phyloP scores from a whole-genome alignment of 1,139 yeast genomes.

The Scheffersomyces segobiensis region DNA sequence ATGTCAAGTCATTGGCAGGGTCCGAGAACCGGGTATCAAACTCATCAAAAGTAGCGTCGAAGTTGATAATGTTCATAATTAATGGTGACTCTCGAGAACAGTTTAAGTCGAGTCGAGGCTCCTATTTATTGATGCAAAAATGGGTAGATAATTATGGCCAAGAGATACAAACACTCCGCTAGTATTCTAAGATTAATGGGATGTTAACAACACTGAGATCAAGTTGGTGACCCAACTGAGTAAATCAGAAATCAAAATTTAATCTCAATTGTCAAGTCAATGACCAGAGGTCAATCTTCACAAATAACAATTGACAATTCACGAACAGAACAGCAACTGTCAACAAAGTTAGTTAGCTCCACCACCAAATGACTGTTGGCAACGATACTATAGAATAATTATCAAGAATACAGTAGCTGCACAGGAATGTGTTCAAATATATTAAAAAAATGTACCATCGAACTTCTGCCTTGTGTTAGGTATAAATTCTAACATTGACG shows the following conservation, averaged over 20 bases:
- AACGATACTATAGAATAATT: too few species aligned
- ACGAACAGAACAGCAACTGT: neutral
- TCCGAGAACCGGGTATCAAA: conserved; percentile 15
- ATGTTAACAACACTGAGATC: neutral
- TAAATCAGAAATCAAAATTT: neutral
- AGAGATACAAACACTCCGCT: neutral
- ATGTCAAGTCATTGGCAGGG: neutral
- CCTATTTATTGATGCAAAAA: neutral
- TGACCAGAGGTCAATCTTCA: too few species aligned
- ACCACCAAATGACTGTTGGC: neutral
- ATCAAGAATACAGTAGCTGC: neutral
- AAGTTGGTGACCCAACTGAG: neutral
- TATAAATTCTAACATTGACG: neutral
- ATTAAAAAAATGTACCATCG: neutral
- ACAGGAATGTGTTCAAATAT: neutral
- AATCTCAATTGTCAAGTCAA: neutral
- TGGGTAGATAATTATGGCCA: neutral
- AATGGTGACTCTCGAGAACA: neutral
- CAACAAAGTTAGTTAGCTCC: neutral
- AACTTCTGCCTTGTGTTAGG: neutral
- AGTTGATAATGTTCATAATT: conserved; percentile 3
- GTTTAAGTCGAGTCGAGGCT: neutral
- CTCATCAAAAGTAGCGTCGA: conserved; percentile 24
- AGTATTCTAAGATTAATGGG: neutral
- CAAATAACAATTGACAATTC: too few species aligned